A percentile compares a stretch with the other conserved stretches of the same genome.
Evolutionary conservation across 768 basidiomycete genomes (phyloP).

Genomic region (Pleurotus tuber-regium): DNA sequence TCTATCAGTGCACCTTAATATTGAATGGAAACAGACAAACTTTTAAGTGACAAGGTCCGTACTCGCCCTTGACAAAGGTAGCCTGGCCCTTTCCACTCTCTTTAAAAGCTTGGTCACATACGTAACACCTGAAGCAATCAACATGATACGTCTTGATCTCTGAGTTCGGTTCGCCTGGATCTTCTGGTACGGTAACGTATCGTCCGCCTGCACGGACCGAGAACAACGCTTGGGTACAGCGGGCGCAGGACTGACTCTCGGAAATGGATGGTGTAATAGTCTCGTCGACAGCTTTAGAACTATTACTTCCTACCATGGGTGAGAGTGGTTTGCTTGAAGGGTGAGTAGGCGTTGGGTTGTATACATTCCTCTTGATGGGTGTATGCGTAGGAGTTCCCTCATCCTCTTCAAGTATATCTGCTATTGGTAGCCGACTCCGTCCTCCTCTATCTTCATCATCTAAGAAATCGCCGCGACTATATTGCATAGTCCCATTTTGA

Average conservation of each 20-base stretch:
- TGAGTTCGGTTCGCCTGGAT: constrained; percentile 32
- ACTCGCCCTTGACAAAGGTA: constrained; percentile 63
- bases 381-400: constrained; percentile 32
- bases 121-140: constrained; percentile 70
- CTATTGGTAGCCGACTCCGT: constrained; percentile 29
- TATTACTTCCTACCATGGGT: background rate
- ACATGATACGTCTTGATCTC: constrained; percentile 66
- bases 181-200: constrained; percentile 70
- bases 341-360: background rate
- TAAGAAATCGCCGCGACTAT: constrained; percentile 24
- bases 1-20: too few relatives aligned
- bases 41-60: constrained; percentile 70
- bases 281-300: background rate
- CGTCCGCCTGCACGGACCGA: constrained; percentile 42
- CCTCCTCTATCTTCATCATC: constrained; percentile 23
- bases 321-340: background rate
- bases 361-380: constrained; percentile 16
- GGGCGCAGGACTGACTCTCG: constrained; percentile 42
- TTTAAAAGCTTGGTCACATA: constrained; percentile 64
- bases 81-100: constrained; percentile 62
- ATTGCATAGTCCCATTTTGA: constrained; percentile 2
- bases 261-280: constrained; percentile 36
- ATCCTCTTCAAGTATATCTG: constrained; percentile 2
- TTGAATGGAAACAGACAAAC: too few relatives aligned
- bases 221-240: constrained; percentile 60